These are phyloP conservation scores for Fusarium irregulare DNA, from an alignment of 2,329 filamentous ascomycete species.

Conservation along the genomic window DNA sequence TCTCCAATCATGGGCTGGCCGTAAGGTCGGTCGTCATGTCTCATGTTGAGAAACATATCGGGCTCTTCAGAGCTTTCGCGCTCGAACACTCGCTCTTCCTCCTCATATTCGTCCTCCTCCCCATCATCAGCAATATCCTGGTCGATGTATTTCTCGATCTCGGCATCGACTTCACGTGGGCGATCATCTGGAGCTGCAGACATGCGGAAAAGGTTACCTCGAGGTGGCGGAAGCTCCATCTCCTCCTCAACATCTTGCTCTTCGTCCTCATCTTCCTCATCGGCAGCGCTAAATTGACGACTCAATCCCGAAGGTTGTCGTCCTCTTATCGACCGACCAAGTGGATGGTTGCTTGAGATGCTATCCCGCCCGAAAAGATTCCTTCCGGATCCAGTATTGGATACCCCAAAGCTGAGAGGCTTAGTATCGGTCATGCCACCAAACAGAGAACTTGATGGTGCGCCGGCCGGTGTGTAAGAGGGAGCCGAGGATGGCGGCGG, in stretches of 20 bases:
- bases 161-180: constrained; percentile 49
- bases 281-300: constrained; percentile 50
- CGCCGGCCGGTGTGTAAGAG: constrained; percentile 67
- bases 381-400: constrained; percentile 44
- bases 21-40: constrained; percentile 55
- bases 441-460: constrained; percentile 67
- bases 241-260: constrained; percentile 52
- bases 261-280: constrained; percentile 48
- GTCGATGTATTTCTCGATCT: constrained; percentile 53
- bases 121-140: constrained; percentile 53
- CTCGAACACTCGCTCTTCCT: constrained; percentile 55
- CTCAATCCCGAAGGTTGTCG: constrained; percentile 64
- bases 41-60: constrained; percentile 64
- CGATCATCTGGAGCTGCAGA: constrained; percentile 31
- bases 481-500: constrained; percentile 64
- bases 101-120: constrained; percentile 53
- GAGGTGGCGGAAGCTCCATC: constrained; percentile 49
- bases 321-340: constrained; percentile 61
- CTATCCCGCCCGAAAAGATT: constrained; percentile 55
- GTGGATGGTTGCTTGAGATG: constrained; percentile 53
- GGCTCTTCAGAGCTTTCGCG: constrained; percentile 56
- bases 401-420: constrained; percentile 54
- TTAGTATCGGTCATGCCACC: constrained; percentile 56
- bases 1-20: constrained; percentile 56
- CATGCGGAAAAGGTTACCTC: constrained; percentile 50